Evolutionary conservation across 2,329 filamentous ascomycete genomes (phyloP).

Genomic region (Calonectria ilicicola): DNA sequence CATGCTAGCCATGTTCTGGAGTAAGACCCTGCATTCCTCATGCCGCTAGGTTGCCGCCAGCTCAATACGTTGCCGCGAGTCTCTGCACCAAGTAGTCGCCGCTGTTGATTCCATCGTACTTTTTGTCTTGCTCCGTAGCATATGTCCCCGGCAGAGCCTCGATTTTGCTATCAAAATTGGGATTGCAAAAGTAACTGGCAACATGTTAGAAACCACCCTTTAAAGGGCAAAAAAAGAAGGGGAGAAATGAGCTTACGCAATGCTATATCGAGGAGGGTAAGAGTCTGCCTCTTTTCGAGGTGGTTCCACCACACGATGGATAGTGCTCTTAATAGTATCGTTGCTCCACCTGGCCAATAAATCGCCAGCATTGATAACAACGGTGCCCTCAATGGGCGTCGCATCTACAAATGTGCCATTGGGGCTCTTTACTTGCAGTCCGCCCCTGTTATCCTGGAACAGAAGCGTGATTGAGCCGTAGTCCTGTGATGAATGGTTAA

Average conservation of each 20-base stretch:
- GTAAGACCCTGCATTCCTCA: not conserved
- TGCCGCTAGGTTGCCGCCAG: not conserved
- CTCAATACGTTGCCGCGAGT: slow-evolving; percentile 78
- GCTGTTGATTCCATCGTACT: slow-evolving; percentile 82
- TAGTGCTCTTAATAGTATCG: slow-evolving; percentile 89
- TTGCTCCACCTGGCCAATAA: slow-evolving; percentile 90
- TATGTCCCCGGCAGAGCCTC: slow-evolving; percentile 87
- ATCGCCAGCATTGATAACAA: slow-evolving; percentile 92
- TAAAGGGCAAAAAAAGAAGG: too few relatives aligned
- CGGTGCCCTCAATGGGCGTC: slow-evolving; percentile 82
- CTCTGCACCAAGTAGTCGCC: slow-evolving; percentile 86
- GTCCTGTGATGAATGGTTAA: slow-evolving; percentile 51
- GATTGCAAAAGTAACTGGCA: slow-evolving; percentile 85
- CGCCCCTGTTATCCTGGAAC: slow-evolving; percentile 70
- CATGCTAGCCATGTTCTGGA: not conserved
- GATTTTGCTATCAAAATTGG: slow-evolving; percentile 80
- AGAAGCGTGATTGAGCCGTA: slow-evolving; percentile 72
- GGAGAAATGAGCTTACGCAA: slow-evolving; percentile 70
- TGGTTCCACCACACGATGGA: slow-evolving; percentile 91
- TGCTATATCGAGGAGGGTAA: slow-evolving; percentile 85
- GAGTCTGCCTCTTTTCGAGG: slow-evolving; percentile 66
- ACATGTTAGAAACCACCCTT: not conserved
- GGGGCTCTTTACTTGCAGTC: slow-evolving; percentile 74
- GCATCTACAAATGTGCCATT: slow-evolving; percentile 85
- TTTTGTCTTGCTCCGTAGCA: slow-evolving; percentile 73